phyloP scores from a whole-genome alignment of 345 rosid genomes.

The Toxicodendron radicans region DNA sequence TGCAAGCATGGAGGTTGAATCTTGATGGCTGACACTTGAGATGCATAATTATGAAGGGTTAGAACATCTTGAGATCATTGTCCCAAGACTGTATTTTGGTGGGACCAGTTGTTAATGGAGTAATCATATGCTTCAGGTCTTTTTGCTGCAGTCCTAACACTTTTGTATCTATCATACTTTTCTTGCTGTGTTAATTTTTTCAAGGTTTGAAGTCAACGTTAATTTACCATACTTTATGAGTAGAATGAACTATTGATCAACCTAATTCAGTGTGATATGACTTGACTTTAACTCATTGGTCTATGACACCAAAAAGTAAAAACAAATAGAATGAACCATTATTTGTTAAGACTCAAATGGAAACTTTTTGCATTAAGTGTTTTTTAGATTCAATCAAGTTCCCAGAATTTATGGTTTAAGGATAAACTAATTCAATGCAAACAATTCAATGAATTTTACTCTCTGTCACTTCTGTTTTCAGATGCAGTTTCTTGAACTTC shows the following conservation, averaged over 20 bases:
- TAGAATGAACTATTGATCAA: not conserved
- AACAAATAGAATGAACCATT: not conserved
- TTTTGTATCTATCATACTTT: not conserved
- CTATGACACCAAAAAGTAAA: not conserved
- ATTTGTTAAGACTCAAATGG: not conserved
- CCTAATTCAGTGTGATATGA: not conserved
- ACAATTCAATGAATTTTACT: not conserved
- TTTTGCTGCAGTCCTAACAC: not conserved
- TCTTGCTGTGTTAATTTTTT: not conserved
- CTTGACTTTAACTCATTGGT: not conserved
- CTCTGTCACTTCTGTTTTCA: conserved; percentile 25
- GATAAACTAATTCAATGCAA: not conserved
- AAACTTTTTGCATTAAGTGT: not conserved
- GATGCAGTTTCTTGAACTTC: conserved; percentile 63
- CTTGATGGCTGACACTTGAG: not conserved
- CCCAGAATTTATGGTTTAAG: not conserved
- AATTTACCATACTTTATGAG: not conserved
- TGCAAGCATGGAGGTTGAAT: not conserved
- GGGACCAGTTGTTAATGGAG: not conserved
- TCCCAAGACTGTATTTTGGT: not conserved
- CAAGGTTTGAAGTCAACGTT: not conserved
- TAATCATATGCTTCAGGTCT: not conserved
- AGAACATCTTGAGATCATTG: not conserved
- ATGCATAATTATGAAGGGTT: not conserved
- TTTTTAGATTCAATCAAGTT: not conserved